Evolutionary conservation across 352 stramenopile species (phyloP), one percentile per base, ranked within the genome.

Genomic region (Pythium scleroteichum): DNA sequence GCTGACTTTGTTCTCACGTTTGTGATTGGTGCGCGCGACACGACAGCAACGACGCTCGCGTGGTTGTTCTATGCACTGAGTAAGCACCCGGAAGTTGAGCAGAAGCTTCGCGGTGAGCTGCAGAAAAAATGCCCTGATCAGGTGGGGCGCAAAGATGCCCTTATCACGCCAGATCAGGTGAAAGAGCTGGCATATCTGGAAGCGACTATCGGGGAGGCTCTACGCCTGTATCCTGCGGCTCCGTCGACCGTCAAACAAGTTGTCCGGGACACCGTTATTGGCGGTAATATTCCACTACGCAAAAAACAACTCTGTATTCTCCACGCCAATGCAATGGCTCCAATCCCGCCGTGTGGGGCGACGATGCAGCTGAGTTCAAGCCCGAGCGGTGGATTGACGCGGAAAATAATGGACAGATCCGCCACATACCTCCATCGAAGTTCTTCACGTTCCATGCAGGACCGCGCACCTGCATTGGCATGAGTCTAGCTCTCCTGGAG

Each of bases 21-120:
- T 45, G 61, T 96, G 26, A 53, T 87, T 20, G 87, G 78, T 14
- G 88, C 85, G 4, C 77, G 86, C 27, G 88, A 95, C 53, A 95
- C 81, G 0, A 95, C 88, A 0, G 81, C 85, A 1, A 71, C 52
- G 50, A 84, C 83, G 27, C 49, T 95, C 22, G 75, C 65, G 27
- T 96, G 88, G 88, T 59, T 89, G 7, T 71, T 95, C 23, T 80
- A 87, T 51, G 75, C 78, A 55, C 62, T 96, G 4, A 73, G 75
- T 48, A 76, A 72, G 14, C 69, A 94, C 59, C 86, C 85, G 13
- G 52, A 83, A 17, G 71, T 88, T 1, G 53, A 72, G 42, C 58
- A 63, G 0, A 76, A 77, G 26, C 63, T 92, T 22, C 64, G 75
- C 0, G 62, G 74, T 10, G 84, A 93, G 46, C 60, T 92, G 7